phyloP scores from a whole-genome alignment of 768 basidiomycete genomes.

The Lyophyllum semitale region DNA sequence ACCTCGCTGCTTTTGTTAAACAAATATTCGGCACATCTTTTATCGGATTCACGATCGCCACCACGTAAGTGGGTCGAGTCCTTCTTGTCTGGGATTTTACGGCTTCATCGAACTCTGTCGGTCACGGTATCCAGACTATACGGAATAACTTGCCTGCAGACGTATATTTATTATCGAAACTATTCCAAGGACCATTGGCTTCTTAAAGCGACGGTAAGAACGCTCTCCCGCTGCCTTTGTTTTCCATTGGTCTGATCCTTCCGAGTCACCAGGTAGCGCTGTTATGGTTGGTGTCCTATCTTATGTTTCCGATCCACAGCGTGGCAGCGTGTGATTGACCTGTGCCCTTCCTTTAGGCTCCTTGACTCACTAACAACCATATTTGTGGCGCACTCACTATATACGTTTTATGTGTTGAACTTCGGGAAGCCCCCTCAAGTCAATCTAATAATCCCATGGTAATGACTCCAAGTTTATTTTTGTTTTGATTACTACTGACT shows the following conservation, averaged over 20 bases:
- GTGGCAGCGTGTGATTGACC: not conserved
- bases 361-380: slow-evolving; percentile 9
- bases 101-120: not conserved
- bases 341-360: not conserved
- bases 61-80: slow-evolving; percentile 10
- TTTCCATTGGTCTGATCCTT: not conserved
- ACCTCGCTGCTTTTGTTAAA: slow-evolving; percentile 1
- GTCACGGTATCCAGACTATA: slow-evolving; percentile 3
- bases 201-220: slow-evolving; percentile 5
- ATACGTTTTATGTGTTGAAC: slow-evolving; percentile 9
- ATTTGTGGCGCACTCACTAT: slow-evolving; percentile 10
- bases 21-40: slow-evolving; percentile 9
- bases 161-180: slow-evolving; percentile 7
- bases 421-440: not conserved
- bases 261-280: not conserved
- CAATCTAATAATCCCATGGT: slow-evolving; percentile 9
- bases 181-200: slow-evolving; percentile 5
- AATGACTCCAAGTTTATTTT: not conserved
- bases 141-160: slow-evolving; percentile 11
- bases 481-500: not conserved
- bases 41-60: slow-evolving; percentile 11
- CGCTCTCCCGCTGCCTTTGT: not conserved
- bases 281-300: slow-evolving; percentile 5
- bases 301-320: not conserved
- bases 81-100: not conserved